phyloP scores from a whole-genome alignment of 2,329 filamentous ascomycete species.

The Xylogone sp. region DNA sequence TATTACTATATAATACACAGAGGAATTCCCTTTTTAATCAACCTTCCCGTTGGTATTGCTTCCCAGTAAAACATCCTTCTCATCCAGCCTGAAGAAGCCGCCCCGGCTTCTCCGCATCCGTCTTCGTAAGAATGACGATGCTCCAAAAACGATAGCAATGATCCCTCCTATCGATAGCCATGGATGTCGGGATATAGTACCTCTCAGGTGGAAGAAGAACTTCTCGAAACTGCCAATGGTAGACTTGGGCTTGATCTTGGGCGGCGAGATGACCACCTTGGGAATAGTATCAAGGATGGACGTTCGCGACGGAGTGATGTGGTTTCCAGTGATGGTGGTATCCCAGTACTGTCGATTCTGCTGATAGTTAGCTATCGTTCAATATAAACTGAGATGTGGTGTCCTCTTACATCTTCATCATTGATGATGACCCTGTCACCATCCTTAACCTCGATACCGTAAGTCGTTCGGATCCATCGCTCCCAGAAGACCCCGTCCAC shows the following conservation, averaged over 20 bases:
- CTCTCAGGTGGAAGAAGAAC: constrained; percentile 63
- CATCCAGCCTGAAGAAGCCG: constrained; percentile 59
- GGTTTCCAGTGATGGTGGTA: constrained; percentile 79
- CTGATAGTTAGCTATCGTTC: constrained; percentile 30
- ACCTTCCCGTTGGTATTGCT: constrained; percentile 49
- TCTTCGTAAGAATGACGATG: constrained; percentile 50
- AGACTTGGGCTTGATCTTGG: constrained; percentile 71
- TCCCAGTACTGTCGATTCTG: constrained; percentile 96
- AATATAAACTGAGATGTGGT: neutral
- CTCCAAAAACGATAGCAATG: constrained; percentile 50
- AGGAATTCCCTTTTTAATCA: constrained; percentile 31
- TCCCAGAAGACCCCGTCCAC: constrained; percentile 98
- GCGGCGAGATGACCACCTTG: constrained; percentile 43
- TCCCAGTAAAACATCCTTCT: constrained; percentile 63
- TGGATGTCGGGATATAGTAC: constrained; percentile 55
- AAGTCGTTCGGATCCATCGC: constrained; percentile 92
- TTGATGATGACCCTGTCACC: constrained; percentile 95
- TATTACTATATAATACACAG: neutral
- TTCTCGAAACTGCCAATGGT: constrained; percentile 71
- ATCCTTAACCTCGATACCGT: constrained; percentile 81
- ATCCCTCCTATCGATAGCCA: constrained; percentile 55
- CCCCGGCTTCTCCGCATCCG: constrained; percentile 50
- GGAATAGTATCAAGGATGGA: constrained; percentile 38
- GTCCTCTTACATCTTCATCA: constrained; percentile 83
- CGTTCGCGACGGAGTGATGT: constrained; percentile 77